These are phyloP conservation scores for Friedmanniomyces endolithicus DNA, from an alignment of 495 filamentous ascomycete genomes.

Conservation along the genomic window DNA sequence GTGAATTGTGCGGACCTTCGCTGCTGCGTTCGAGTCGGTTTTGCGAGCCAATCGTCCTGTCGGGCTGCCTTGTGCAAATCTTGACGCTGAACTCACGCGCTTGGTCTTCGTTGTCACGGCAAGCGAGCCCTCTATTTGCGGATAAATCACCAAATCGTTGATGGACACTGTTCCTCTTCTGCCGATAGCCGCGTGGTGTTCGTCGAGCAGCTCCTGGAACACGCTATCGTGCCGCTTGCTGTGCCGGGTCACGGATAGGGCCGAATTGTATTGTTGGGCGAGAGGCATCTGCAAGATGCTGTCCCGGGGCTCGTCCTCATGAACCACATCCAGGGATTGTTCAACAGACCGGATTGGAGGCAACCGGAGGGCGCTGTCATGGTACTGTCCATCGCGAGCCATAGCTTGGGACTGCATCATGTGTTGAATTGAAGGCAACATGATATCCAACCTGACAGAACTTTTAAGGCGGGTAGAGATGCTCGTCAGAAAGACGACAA, in stretches of 20 bases:
- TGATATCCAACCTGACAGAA: neutral
- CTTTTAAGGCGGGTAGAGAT: no score
- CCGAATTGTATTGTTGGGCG: neutral
- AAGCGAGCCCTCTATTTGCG: neutral
- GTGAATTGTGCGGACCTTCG: neutral
- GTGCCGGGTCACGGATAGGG: neutral
- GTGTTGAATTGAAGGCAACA: neutral
- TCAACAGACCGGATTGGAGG: neutral
- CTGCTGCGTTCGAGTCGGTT: neutral
- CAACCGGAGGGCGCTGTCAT: neutral
- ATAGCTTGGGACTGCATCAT: neutral
- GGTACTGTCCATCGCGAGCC: neutral
- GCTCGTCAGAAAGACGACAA: neutral
- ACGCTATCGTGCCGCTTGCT: neutral
- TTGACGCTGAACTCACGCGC: neutral
- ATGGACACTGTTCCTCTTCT: neutral
- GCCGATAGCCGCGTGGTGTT: neutral
- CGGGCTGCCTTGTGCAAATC: neutral
- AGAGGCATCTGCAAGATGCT: neutral
- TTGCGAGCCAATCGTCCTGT: neutral
- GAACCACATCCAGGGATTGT: neutral
- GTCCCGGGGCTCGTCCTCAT: neutral
- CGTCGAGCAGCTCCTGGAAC: neutral
- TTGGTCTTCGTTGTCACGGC: neutral
- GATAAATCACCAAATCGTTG: neutral